A percentile compares a stretch with the other conserved stretches of the same genome.
phyloP scores from a whole-genome alignment of 2,329 filamentous ascomycete genomes.

The Rosellinia necatrix region DNA sequence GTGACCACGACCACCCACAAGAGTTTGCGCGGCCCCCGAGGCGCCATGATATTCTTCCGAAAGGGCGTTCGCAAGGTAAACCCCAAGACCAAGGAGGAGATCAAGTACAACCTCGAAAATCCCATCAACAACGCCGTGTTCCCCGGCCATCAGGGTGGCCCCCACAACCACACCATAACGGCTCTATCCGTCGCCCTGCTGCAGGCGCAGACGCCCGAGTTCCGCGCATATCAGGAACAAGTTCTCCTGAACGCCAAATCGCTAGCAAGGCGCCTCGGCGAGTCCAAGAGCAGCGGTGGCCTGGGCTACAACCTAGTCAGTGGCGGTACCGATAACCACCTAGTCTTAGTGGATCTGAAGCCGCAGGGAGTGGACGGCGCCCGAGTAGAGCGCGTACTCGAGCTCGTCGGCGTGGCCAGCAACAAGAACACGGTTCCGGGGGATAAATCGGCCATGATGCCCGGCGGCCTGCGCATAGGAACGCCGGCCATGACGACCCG shows the following conservation, averaged over 20 bases:
- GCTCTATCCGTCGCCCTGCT: constrained; percentile 92
- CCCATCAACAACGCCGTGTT: constrained; percentile 98
- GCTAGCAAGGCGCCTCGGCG: constrained; percentile 71
- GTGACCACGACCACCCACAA: constrained; percentile 99
- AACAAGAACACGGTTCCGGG: constrained; percentile 99
- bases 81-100: constrained; percentile 82
- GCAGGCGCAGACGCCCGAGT: constrained; percentile 87
- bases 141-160: constrained; percentile 95
- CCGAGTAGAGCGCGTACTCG: constrained; percentile 85
- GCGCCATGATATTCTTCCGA: constrained; percentile 98
- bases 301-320: constrained; percentile 88
- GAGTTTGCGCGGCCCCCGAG: constrained; percentile 89
- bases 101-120: constrained; percentile 85
- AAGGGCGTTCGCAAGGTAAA: constrained; percentile 85
- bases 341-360: constrained; percentile 91
- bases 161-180: constrained; percentile 99
- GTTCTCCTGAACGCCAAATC: constrained; percentile 91
- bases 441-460: constrained; percentile 90
- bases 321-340: constrained; percentile 96
- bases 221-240: constrained; percentile 88
- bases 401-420: constrained; percentile 92
- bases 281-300: constrained; percentile 73
- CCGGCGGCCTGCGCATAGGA: constrained; percentile 90
- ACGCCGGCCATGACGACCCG: constrained; percentile 97
- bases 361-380: constrained; percentile 85